A percentile compares a stretch with the other conserved stretches of the same genome.
These are phyloP conservation scores for Pterocarpus macrocarpus DNA, from an alignment of 306 rosid genomes.

Conservation along the genomic window DNA sequence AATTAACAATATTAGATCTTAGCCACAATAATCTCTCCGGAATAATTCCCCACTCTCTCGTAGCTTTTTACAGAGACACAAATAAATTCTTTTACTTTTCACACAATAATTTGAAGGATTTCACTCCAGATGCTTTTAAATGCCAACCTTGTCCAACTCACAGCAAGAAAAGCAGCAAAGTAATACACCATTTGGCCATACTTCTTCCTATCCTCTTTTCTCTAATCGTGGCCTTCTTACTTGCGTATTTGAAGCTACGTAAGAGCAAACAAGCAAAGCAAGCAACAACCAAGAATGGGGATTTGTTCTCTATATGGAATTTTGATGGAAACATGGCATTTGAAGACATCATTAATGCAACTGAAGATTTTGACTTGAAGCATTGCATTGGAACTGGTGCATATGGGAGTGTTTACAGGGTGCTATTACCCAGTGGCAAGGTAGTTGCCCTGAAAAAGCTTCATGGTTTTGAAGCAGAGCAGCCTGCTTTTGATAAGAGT, in stretches of 20 bases:
- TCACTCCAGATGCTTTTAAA: neutral
- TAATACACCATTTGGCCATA: neutral
- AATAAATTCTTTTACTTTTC: neutral
- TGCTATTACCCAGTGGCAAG: conserved; percentile 8
- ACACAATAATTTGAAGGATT: neutral
- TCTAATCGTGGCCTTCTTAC: neutral
- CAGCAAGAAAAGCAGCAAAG: neutral
- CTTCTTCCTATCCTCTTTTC: neutral
- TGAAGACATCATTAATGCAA: conserved; percentile 20
- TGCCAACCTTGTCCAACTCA: neutral
- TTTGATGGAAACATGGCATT: conserved; percentile 13
- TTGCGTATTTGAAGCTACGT: neutral
- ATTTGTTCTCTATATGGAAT: conserved; percentile 30
- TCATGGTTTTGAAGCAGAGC: conserved; percentile 24
- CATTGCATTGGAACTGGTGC: conserved; percentile 41
- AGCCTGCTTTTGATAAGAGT: neutral
- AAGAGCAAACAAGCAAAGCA: neutral
- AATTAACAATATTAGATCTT: neutral
- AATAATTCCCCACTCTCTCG: neutral
- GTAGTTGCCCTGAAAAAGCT: conserved; percentile 40
- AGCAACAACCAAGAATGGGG: neutral
- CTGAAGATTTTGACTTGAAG: conserved; percentile 9
- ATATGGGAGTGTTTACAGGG: conserved; percentile 36
- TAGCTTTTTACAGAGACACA: too few species aligned
- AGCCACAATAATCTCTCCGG: conserved; percentile 6